Conservation (phyloP, 176 grass and related monocot genomes). For the Aegilops sharonensis region DNA sequence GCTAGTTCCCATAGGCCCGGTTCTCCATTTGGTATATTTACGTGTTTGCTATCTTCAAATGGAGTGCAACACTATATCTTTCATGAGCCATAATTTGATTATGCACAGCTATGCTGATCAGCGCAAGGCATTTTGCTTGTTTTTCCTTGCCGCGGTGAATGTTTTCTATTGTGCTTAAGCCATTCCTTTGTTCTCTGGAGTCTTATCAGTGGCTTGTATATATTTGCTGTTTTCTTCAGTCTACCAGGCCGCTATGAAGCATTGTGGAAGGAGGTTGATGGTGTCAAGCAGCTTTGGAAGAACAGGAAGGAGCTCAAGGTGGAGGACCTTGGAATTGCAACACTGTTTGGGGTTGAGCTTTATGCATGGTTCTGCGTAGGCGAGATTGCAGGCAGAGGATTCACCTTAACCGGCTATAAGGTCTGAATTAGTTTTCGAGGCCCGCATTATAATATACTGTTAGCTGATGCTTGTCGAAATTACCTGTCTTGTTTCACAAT, state of each 20-base stretch:
- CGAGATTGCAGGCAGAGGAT: constrained; percentile 81
- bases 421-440: constrained; percentile 44
- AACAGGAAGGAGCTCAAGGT: constrained; percentile 77
- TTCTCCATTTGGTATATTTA: not conserved
- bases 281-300: constrained; percentile 74
- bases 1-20: not conserved
- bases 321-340: constrained; percentile 72
- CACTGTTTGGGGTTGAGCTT: constrained; percentile 77
- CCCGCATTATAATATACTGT: constrained; percentile 38
- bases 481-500: constrained; percentile 52
- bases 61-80: not conserved
- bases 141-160: not conserved
- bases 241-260: constrained; percentile 76
- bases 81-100: not conserved
- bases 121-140: not conserved
- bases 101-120: constrained; percentile 2
- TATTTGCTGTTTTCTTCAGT: constrained; percentile 44
- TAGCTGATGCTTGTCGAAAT: constrained; percentile 56
- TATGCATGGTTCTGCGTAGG: constrained; percentile 83
- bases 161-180: not conserved
- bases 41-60: not conserved
- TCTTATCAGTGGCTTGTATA: constrained; percentile 25
- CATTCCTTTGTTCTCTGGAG: not conserved
- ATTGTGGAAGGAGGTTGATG: constrained; percentile 88
- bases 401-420: constrained; percentile 87